A percentile compares a stretch with the other conserved stretches of the same genome.
Conservation (phyloP, 345 rosid species). For the Microthlaspi erraticum region DNA sequence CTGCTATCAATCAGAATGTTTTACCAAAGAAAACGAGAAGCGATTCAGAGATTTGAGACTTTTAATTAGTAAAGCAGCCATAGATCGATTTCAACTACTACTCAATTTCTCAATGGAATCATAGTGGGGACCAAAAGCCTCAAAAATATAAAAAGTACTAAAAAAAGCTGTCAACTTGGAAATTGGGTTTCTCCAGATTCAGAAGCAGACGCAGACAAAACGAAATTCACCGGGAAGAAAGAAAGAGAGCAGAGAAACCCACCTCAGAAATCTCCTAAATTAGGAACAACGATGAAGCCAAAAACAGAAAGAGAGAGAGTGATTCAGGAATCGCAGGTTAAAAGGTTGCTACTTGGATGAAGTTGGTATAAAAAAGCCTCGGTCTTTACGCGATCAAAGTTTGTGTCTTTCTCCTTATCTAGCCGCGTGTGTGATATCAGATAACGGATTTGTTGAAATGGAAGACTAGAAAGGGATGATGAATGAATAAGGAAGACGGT, state of each 20-base stretch:
- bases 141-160: not conserved
- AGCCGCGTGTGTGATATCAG: constrained; percentile 31
- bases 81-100: constrained; percentile 20
- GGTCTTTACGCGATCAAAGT: constrained; percentile 33
- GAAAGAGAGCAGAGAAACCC: constrained; percentile 28
- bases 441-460: constrained; percentile 37
- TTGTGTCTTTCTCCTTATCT: not conserved
- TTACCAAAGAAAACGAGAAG: not conserved
- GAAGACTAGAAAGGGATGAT: not conserved
- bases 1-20: constrained; percentile 7
- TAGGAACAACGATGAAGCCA: constrained; percentile 13
- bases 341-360: constrained; percentile 3
- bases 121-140: constrained; percentile 1
- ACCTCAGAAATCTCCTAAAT: constrained; percentile 24
- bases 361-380: constrained; percentile 11
- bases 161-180: constrained; percentile 31
- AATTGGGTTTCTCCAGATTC: constrained; percentile 14
- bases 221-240: not conserved
- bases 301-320: constrained; percentile 18
- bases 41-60: constrained; percentile 29
- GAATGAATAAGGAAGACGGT: constrained; percentile 27
- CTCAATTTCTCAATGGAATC: not conserved
- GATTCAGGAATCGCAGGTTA: constrained; percentile 15
- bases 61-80: not conserved
- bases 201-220: constrained; percentile 17